Evolutionary conservation across 2,329 filamentous ascomycete genomes (phyloP).

Genomic region (Xylaria polymorpha): DNA sequence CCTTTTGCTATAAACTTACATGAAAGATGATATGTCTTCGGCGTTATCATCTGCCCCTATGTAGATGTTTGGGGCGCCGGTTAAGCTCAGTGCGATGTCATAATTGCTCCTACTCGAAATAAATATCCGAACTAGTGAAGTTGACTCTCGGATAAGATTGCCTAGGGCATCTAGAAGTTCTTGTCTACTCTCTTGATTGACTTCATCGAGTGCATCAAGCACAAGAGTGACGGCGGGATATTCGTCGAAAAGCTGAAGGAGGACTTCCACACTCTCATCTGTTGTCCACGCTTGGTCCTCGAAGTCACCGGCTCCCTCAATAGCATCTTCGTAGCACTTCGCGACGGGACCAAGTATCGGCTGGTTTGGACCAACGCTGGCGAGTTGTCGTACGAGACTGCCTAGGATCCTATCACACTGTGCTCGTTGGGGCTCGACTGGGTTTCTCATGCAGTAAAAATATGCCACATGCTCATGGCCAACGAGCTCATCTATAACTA

Average conservation of each 20-base stretch:
- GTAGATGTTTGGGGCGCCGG: constrained; percentile 10
- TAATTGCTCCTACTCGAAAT: constrained; percentile 18
- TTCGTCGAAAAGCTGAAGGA: constrained; percentile 11
- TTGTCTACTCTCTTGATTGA: constrained; percentile 9
- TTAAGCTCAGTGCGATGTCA: constrained; percentile 10
- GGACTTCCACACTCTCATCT: constrained; percentile 1
- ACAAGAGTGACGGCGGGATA: constrained; percentile 13
- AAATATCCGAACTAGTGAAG: not conserved
- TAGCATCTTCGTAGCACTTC: constrained; percentile 7
- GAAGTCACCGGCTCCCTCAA: not conserved
- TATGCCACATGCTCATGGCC: constrained; percentile 14
- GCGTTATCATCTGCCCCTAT: constrained; percentile 10
- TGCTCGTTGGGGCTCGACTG: constrained; percentile 7
- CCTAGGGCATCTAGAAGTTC: constrained; percentile 4
- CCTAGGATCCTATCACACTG: constrained; percentile 3
- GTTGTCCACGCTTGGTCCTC: not conserved
- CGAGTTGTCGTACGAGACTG: constrained; percentile 17
- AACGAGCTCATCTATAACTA: not conserved
- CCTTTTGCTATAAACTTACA: not conserved
- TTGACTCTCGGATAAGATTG: not conserved
- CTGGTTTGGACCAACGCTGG: not conserved
- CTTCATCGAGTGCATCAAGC: constrained; percentile 12
- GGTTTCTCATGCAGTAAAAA: constrained; percentile 10
- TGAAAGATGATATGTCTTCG: constrained; percentile 18
- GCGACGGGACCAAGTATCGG: not conserved